These are phyloP conservation scores for Ophiostoma sp. DNA, from an alignment of 2,329 filamentous ascomycete species.

Conservation along the genomic window DNA sequence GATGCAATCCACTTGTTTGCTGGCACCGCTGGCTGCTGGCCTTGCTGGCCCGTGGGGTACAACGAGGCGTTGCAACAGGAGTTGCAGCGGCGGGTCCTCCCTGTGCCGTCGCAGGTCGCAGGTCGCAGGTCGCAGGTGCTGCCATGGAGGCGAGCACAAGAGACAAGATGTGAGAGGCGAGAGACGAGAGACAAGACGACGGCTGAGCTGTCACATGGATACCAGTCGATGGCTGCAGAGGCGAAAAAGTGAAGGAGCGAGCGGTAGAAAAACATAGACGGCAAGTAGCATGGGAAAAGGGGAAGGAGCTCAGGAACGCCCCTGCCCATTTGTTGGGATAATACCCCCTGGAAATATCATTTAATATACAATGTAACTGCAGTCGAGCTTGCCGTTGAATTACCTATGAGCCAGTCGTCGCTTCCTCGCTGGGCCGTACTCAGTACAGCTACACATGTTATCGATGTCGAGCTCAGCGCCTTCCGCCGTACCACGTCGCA, in stretches of 20 bases:
- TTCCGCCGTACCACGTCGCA: constrained; percentile 14
- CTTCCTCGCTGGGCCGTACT: background rate
- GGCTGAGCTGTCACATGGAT: constrained; percentile 8
- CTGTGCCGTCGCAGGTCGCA: background rate
- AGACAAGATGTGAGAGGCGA: background rate
- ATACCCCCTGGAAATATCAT: background rate
- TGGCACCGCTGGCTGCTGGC: constrained; percentile 15
- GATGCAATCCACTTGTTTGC: constrained; percentile 16
- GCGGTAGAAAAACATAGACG: background rate
- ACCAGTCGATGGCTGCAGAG: background rate
- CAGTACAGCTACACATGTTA: background rate
- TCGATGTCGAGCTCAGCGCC: background rate
- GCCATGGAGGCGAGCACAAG: background rate
- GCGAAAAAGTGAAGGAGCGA: background rate
- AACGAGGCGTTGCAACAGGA: constrained; percentile 2
- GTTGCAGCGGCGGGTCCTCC: constrained; percentile 8
- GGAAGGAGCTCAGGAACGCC: constrained; percentile 9
- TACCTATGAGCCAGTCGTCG: background rate
- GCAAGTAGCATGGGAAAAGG: background rate
- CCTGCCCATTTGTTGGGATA: constrained; percentile 3
- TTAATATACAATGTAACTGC: background rate
- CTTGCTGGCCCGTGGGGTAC: constrained; percentile 16
- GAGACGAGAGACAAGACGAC: background rate
- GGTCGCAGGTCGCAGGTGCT: background rate
- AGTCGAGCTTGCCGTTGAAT: background rate